Evolutionary conservation across 1,284 basidiomycete species (phyloP), one percentile per base, ranked within the genome.

Genomic region (Ceratobasidium papillatum): DNA sequence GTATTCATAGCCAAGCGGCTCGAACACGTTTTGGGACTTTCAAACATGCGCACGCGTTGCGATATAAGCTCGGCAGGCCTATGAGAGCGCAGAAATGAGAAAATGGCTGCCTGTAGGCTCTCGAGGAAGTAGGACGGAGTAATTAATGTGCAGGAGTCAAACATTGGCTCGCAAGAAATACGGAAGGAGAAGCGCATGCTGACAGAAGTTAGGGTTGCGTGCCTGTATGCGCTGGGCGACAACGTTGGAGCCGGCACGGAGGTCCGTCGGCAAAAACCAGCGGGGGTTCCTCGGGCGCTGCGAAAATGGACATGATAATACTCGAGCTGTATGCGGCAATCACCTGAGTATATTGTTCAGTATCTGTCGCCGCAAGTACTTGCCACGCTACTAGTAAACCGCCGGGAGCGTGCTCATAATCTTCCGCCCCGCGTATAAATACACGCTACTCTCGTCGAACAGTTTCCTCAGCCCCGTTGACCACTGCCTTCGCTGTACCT

Each of bases 261-360:
- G 69, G 25, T 61, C 69, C 52, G 56, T 72, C 69, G 69, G 69
- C 36, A 51, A 51, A 72, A 72, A 61, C 4, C 43, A n/a, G 9
- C 69, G 69, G 69, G 43, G 69, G 59, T 49, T 61, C 58, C 34
- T 72, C 69, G 69, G 69, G 14, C 17, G 9, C 56, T 59, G 54
- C 34, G 41, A 61, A 72, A 72, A 72, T 72, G 54, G 66, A 58
- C 49, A 41, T 56, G 66, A 69, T 69, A 69, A 69, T 69, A 69
- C 66, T 69, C 51, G 49, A 56, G 54, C 34, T 43, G 43, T 69
- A 69, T 47, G 54, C 54, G 65, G 52, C 54, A 69, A 69, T 69
- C 66, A 69, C 36, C 43, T 61, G 54, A 30, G 69, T 32, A 59
- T 59, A 72, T 72, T 72, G 69, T 61, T 9, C 36, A 61, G 58